Base-by-base conservation (phyloP, 1,284 basidiomycete species). In the Trametes polyzona region DNA sequence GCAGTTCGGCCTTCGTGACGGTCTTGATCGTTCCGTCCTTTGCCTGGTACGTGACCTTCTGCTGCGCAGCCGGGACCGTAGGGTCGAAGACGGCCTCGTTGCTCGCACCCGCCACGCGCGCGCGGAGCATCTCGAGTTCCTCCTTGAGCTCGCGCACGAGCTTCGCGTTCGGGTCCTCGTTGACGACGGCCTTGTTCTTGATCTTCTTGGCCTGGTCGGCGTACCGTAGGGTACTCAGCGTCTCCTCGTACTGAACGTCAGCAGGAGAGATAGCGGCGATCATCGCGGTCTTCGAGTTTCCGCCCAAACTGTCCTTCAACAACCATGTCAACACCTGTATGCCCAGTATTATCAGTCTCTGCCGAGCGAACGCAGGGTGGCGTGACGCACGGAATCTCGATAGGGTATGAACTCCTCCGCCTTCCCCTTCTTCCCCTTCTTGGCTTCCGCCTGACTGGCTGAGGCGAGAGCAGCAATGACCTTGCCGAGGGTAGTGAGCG, bases 191-290 rank as follows among this genome's bases (percentile, higher is more conserved):
- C 80, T 98, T 97, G 76, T 98, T 99, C 87, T 96, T 97, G 79
- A 99, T 99, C 86, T 96, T 97, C 88, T 99, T 99, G 24, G 96
- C 96, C 71, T 93, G 94, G 78, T 98, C 96, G 63, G 96, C 97
- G 74, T 99, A 99, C 3, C 96, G 88, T 56, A 96, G 78, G 3
- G 95, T 96, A 76, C 93, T 95, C 58, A 98, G 78, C 12, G 96
- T 98, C 76, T 99, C 96, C 65, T 99, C 96, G 73, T 98, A 96
- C 47, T 72, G 69, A n/a, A 72, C 69, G 75, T 98, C 96, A 33
- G 96, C 96, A 16, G 96, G 96, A 21, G 95, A 90, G 63, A 99
- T 98, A 35, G 96, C 96, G 44, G 96, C 96, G 67, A 99, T 98
- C 96, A 96, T 97, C 3, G 93, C 92, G 6, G 94, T 96, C 76